These are phyloP conservation scores for Picea glauca DNA, from an alignment of 75 land plant genomes.

Conservation along the genomic window DNA sequence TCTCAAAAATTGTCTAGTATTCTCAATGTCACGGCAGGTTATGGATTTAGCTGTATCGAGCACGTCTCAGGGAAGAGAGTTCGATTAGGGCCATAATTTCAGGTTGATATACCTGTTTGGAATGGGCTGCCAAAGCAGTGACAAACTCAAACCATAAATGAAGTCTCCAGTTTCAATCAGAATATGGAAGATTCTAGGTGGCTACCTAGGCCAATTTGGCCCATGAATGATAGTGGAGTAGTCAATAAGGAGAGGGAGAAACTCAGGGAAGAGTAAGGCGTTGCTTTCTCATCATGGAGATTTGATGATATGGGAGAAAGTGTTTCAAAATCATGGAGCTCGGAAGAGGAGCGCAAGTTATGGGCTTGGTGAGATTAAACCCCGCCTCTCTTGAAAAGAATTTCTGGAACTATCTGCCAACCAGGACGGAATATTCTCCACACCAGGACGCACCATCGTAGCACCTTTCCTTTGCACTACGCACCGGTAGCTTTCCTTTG, in stretches of 20 bases:
- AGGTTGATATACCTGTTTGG: constrained; percentile 66
- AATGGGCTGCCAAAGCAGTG: constrained; percentile 17
- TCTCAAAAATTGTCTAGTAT: neutral
- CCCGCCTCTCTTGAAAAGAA: constrained; percentile 24
- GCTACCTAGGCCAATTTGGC: constrained; percentile 56
- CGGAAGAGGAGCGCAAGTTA: constrained; percentile 59
- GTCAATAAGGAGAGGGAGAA: constrained; percentile 21
- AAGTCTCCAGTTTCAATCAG: constrained; percentile 10
- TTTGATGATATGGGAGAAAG: constrained; percentile 89
- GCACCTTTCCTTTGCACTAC: no score
- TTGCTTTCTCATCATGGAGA: constrained; percentile 49
- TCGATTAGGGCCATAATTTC: constrained; percentile 56
- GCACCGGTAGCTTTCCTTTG: no score
- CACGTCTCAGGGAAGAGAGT: constrained; percentile 22
- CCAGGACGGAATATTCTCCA: no score
- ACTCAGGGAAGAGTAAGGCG: constrained; percentile 61
- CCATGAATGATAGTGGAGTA: constrained; percentile 16
- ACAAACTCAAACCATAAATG: neutral
- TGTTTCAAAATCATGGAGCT: constrained; percentile 65
- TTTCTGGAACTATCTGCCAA: constrained; percentile 59
- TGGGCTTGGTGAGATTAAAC: constrained; percentile 34
- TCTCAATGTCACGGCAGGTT: neutral
- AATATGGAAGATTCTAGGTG: constrained; percentile 32
- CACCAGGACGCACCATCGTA: no score
- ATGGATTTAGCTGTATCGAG: constrained; percentile 6